phyloP scores from a whole-genome alignment of 495 filamentous ascomycete genomes.

The Penicillium steckii region DNA sequence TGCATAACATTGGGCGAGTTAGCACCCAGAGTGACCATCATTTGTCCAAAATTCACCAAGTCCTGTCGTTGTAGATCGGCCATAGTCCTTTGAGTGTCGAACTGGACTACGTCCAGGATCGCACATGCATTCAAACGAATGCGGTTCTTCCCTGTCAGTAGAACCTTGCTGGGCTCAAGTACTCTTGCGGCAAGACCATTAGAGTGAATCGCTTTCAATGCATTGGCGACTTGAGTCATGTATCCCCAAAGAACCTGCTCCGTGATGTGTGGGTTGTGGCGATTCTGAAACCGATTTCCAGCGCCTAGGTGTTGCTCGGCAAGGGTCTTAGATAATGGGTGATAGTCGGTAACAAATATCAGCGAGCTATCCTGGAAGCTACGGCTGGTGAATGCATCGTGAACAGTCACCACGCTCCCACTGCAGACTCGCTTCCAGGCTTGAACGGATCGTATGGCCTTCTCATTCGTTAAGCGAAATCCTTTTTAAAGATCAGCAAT shows the following conservation, averaged over 20 bases:
- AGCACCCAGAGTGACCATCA: constrained; percentile 76
- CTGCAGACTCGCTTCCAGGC: constrained; percentile 89
- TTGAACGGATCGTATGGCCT: constrained; percentile 79
- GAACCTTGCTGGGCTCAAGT: constrained; percentile 79
- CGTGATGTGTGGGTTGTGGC: constrained; percentile 53
- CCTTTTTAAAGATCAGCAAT: constrained; percentile 38
- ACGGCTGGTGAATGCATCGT: constrained; percentile 90
- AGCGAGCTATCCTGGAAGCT: constrained; percentile 93
- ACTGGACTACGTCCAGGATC: constrained; percentile 82
- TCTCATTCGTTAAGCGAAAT: constrained; percentile 81
- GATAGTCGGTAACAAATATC: constrained; percentile 91
- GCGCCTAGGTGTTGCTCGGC: constrained; percentile 75
- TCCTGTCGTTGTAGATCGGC: constrained; percentile 84
- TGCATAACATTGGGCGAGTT: constrained; percentile 57
- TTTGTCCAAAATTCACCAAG: constrained; percentile 77
- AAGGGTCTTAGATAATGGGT: constrained; percentile 86
- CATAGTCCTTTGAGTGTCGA: constrained; percentile 62
- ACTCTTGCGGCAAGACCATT: constrained; percentile 79
- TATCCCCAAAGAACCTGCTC: constrained; percentile 90
- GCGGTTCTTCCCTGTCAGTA: constrained; percentile 68
- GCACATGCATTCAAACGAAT: constrained; percentile 87
- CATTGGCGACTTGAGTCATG: constrained; percentile 87
- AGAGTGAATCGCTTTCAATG: constrained; percentile 80
- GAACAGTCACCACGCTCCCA: constrained; percentile 79
- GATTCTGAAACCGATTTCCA: constrained; percentile 50